These are phyloP conservation scores for Leptodermis oblonga DNA, from an alignment of 257 asterid species.

Conservation along the genomic window DNA sequence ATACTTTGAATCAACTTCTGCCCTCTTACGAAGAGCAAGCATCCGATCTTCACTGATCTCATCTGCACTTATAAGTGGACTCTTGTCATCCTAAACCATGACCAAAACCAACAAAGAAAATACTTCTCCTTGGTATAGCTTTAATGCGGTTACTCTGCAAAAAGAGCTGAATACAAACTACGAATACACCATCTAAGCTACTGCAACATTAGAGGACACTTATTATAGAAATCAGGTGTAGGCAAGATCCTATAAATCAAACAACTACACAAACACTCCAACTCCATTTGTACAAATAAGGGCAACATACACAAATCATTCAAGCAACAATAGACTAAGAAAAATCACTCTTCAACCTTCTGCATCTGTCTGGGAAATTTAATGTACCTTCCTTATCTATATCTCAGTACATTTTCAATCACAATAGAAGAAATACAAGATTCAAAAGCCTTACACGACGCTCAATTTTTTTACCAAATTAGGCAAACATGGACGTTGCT, in stretches of 20 bases:
- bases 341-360: neutral
- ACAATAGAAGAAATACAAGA: neutral
- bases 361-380: neutral
- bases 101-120: neutral
- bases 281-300: neutral
- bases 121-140: neutral
- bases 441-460: neutral
- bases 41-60: conserved; percentile 88
- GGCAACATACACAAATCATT: neutral
- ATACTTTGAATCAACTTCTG: conserved; percentile 80
- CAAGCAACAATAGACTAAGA: neutral
- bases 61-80: conserved; percentile 39
- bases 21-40: conserved; percentile 84
- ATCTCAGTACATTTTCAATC: neutral
- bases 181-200: neutral
- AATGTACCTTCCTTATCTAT: neutral
- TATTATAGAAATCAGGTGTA: neutral
- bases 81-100: neutral
- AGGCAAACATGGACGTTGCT: neutral
- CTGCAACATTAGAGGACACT: neutral
- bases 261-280: neutral
- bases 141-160: neutral
- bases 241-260: neutral
- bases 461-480: neutral
- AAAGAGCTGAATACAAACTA: neutral